These are phyloP conservation scores for Xylariales sp. DNA, from an alignment of 2,329 filamentous ascomycete genomes.

Conservation along the genomic window DNA sequence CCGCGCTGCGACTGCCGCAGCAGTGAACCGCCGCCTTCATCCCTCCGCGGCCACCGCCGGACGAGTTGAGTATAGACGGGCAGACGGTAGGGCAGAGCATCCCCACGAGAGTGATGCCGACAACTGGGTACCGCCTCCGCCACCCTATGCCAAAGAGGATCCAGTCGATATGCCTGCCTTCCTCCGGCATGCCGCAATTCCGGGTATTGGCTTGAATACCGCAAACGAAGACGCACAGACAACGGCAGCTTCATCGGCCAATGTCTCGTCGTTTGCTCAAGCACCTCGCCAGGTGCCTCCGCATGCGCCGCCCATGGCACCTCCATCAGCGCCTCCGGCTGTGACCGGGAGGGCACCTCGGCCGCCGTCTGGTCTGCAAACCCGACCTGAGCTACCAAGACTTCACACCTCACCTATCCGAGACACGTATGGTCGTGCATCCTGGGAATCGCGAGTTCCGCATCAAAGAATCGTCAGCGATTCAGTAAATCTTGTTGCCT, in stretches of 20 bases:
- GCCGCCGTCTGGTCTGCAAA: conserved; percentile 8
- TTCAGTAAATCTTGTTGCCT: conserved; percentile 8
- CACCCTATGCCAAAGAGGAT: conserved; percentile 68
- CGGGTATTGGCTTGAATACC: conserved; percentile 23
- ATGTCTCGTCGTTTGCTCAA: conserved; percentile 5
- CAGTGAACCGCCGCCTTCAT: conserved; percentile 64
- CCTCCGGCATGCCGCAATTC: conserved; percentile 43
- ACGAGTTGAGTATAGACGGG: conserved; percentile 59
- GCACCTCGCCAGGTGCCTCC: neutral
- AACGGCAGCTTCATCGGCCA: neutral
- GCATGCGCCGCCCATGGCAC: too few relatives aligned
- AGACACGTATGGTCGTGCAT: conserved; percentile 15
- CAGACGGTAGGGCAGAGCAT: conserved; percentile 65
- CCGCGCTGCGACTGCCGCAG: conserved; percentile 71
- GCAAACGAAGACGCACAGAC: conserved; percentile 3
- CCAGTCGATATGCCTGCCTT: conserved; percentile 53
- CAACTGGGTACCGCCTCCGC: conserved; percentile 82
- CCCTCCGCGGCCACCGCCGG: conserved; percentile 51
- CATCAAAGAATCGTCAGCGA: conserved; percentile 12
- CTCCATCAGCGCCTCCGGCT: conserved; percentile 4
- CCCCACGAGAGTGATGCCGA: conserved; percentile 85
- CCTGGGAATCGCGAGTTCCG: conserved; percentile 15
- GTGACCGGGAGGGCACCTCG: conserved; percentile 11
- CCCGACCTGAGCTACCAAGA: conserved; percentile 24
- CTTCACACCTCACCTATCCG: conserved; percentile 21